Percentiles rank a stretch among this genome's conserved stretches.
phyloP scores from a whole-genome alignment of 768 basidiomycete species.

The Atractiella rhizophila region DNA sequence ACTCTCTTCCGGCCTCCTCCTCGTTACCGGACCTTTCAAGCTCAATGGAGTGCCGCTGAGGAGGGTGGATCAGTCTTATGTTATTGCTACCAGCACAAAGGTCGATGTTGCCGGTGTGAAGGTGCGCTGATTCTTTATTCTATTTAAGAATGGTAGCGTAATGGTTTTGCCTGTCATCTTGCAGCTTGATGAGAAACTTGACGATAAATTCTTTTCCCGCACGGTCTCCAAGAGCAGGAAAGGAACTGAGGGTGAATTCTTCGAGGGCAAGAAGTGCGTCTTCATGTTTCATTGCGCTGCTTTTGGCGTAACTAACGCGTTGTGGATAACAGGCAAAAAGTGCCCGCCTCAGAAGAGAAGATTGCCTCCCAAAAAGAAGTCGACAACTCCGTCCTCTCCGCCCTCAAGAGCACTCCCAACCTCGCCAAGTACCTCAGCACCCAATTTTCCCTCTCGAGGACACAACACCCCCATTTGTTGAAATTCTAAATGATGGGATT shows the following conservation, averaged over 20 bases:
- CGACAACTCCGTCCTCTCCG: conserved; percentile 51
- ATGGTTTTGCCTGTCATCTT: neutral
- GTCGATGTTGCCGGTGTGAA: conserved; percentile 49
- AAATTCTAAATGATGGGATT: conserved; percentile 51
- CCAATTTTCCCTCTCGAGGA: conserved; percentile 81
- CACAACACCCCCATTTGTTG: conserved; percentile 86
- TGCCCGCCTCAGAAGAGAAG: conserved; percentile 42
- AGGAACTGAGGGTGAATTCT: conserved; percentile 92
- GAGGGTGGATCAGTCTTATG: conserved; percentile 95
- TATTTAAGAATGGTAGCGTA: neutral
- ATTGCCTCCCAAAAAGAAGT: conserved; percentile 49
- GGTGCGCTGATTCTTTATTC: conserved; percentile 27
- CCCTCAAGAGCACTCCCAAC: conserved; percentile 72
- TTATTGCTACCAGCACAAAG: conserved; percentile 91
- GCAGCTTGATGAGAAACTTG: conserved; percentile 67
- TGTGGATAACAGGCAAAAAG: conserved; percentile 14
- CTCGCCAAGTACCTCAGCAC: conserved; percentile 79
- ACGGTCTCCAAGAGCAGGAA: conserved; percentile 37
- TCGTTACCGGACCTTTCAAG: conserved; percentile 95
- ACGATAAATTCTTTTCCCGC: conserved; percentile 85
- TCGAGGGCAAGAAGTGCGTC: conserved; percentile 46
- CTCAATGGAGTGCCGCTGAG: conserved; percentile 94
- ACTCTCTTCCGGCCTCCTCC: conserved; percentile 57
- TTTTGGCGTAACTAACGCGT: neutral
- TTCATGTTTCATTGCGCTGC: neutral